These are phyloP conservation scores for Malassezia globosa DNA, from an alignment of 1,284 basidiomycete species.

Conservation along the genomic window DNA sequence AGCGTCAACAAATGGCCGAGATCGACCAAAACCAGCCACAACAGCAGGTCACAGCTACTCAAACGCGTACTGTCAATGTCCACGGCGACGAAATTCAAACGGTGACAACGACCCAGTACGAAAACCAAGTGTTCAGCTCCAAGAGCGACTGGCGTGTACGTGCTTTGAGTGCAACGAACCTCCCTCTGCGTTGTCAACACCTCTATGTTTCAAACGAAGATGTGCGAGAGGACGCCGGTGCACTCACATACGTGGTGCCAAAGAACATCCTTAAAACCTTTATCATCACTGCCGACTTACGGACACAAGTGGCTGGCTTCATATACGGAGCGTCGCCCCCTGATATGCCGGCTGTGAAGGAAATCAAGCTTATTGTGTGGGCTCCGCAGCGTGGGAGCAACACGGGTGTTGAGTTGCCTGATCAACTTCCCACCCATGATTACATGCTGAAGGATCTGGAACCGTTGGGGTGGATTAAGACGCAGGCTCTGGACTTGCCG, in stretches of 20 bases:
- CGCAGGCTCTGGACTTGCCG: conserved; percentile 56
- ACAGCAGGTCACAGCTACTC: conserved; percentile 86
- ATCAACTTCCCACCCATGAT: conserved; percentile 77
- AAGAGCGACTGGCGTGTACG: conserved; percentile 99
- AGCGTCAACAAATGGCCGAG: conserved; percentile 99
- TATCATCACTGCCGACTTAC: conserved; percentile 81
- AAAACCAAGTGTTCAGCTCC: conserved; percentile 90
- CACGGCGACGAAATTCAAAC: conserved; percentile 94
- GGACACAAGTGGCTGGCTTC: conserved; percentile 89
- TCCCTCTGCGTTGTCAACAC: conserved; percentile 89
- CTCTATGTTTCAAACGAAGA: conserved; percentile 99
- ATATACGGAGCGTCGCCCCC: conserved; percentile 83
- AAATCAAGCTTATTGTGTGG: conserved; percentile 93
- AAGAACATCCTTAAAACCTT: conserved; percentile 96
- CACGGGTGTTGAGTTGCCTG: conserved; percentile 76
- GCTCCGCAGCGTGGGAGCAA: conserved; percentile 92
- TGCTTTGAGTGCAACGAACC: conserved; percentile 87
- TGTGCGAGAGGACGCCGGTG: conserved; percentile 89
- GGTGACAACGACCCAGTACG: conserved; percentile 94
- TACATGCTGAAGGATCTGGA: conserved; percentile 88
- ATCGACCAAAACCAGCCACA: conserved; percentile 83
- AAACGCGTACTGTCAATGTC: conserved; percentile 93
- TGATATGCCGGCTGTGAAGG: conserved; percentile 96
- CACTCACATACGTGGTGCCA: conserved; percentile 86
- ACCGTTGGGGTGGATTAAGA: conserved; percentile 95